Conservation (phyloP, 495 filamentous ascomycete species). For the Evernia prunastri region DNA sequence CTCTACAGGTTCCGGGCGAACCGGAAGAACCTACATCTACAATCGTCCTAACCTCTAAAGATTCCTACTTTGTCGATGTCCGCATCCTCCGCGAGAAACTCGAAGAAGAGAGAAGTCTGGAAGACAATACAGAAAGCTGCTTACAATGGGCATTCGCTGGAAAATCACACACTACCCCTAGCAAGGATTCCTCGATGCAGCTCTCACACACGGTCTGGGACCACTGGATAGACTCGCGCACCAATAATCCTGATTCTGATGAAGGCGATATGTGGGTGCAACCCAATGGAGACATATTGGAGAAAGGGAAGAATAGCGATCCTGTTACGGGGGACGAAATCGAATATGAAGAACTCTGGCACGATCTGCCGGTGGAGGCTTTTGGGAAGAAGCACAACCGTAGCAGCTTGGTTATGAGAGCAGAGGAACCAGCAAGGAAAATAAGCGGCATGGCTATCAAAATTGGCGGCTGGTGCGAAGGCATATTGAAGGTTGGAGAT, state of each 20-base stretch:
- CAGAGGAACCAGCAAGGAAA: slow-evolving; percentile 26
- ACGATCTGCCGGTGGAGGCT: slow-evolving; percentile 26
- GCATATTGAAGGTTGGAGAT: slow-evolving; percentile 36
- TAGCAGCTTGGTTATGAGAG: slow-evolving; percentile 32
- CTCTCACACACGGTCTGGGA: slow-evolving; percentile 37
- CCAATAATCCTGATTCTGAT: slow-evolving; percentile 35
- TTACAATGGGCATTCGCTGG: slow-evolving; percentile 50
- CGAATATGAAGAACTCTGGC: slow-evolving; percentile 52
- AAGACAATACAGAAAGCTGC: slow-evolving; percentile 13
- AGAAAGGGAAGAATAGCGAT: slow-evolving; percentile 46
- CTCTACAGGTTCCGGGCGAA: slow-evolving; percentile 20
- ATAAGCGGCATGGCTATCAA: slow-evolving; percentile 41
- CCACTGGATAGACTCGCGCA: slow-evolving; percentile 49
- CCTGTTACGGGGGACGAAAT: slow-evolving; percentile 34
- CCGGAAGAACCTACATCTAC: slow-evolving; percentile 26
- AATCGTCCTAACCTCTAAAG: slow-evolving; percentile 42
- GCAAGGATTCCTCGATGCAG: slow-evolving; percentile 13
- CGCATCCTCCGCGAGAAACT: slow-evolving; percentile 30
- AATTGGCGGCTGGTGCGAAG: slow-evolving; percentile 44
- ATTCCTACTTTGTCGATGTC: slow-evolving; percentile 46
- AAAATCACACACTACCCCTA: slow-evolving; percentile 28
- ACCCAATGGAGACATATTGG: slow-evolving; percentile 38
- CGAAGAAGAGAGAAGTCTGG: slow-evolving; percentile 10
- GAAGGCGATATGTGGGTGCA: slow-evolving; percentile 45
- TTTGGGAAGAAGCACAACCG: slow-evolving; percentile 16